Evolutionary conservation across 2,329 filamentous ascomycete genomes (phyloP).

Genomic region (Diplodia sapinea): DNA sequence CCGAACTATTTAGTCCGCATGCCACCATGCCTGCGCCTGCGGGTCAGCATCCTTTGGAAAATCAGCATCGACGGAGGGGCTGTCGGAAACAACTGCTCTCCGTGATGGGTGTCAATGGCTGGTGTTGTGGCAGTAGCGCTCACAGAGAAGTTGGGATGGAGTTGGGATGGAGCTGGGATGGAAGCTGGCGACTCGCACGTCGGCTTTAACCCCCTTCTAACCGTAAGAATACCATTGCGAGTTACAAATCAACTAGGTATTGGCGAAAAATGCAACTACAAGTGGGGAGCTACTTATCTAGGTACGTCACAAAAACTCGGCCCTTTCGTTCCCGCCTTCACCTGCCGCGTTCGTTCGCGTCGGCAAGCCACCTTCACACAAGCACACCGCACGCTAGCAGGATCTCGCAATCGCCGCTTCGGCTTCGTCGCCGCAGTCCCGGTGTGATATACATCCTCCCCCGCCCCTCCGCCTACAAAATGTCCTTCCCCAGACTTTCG

Average conservation of each 20-base stretch:
- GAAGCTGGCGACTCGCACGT: not conserved
- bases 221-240: not conserved
- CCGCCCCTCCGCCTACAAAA: not conserved
- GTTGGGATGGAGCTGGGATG: too few species aligned
- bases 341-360: not conserved
- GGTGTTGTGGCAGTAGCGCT: not conserved
- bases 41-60: too few species aligned
- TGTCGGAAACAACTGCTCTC: not conserved
- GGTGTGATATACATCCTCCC: not conserved
- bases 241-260: not conserved
- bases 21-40: not conserved
- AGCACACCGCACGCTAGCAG: not conserved
- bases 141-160: too few species aligned
- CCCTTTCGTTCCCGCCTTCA: not conserved
- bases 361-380: conserved; percentile 19
- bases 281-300: too few species aligned
- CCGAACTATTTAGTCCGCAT: not conserved
- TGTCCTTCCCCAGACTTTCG: not conserved
- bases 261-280: not conserved
- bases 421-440: not conserved
- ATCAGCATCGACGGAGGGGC: not conserved
- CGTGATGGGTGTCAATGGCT: not conserved
- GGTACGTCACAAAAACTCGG: not conserved
- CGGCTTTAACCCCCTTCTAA: not conserved
- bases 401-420: conserved; percentile 6